Conservation (phyloP, 2,329 filamentous ascomycete genomes). For the Endocalyx cinctus region DNA sequence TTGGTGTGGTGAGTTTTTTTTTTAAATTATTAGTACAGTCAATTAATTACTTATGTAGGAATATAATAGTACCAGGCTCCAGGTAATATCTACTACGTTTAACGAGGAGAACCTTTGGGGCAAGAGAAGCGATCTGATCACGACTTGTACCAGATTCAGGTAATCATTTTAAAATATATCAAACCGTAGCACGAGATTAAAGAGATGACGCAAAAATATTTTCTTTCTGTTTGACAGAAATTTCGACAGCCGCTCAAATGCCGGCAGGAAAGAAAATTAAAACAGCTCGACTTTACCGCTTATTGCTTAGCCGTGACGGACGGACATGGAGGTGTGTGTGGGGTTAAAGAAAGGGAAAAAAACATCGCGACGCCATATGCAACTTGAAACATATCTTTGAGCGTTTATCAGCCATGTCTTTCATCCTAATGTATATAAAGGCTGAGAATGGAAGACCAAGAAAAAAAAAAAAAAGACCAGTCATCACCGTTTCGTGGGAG, state of each 20-base stretch:
- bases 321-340: slow-evolving; percentile 17
- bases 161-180: too few relatives aligned
- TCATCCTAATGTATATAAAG: not conserved
- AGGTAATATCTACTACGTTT: too few relatives aligned
- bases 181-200: slow-evolving; percentile 4
- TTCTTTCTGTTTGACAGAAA: not conserved
- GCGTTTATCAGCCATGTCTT: not conserved
- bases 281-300: slow-evolving; percentile 14
- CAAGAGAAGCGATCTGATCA: too few relatives aligned
- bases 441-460: not conserved
- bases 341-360: slow-evolving; percentile 2
- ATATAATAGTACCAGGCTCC: too few relatives aligned
- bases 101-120: too few relatives aligned
- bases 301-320: slow-evolving; percentile 11
- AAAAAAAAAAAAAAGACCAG: not conserved
- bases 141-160: too few relatives aligned
- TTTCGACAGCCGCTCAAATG: slow-evolving; percentile 19
- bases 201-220: slow-evolving; percentile 1
- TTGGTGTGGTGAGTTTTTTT: too few relatives aligned
- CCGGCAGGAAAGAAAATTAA: slow-evolving; percentile 23
- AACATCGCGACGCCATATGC: slow-evolving; percentile 14
- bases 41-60: too few relatives aligned
- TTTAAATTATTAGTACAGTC: too few relatives aligned
- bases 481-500: not conserved
- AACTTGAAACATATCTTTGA: slow-evolving; percentile 9